A percentile compares a stretch with the other conserved stretches of the same genome.
phyloP scores from a whole-genome alignment of 768 basidiomycete genomes.

The Kockovaella imperatae region DNA sequence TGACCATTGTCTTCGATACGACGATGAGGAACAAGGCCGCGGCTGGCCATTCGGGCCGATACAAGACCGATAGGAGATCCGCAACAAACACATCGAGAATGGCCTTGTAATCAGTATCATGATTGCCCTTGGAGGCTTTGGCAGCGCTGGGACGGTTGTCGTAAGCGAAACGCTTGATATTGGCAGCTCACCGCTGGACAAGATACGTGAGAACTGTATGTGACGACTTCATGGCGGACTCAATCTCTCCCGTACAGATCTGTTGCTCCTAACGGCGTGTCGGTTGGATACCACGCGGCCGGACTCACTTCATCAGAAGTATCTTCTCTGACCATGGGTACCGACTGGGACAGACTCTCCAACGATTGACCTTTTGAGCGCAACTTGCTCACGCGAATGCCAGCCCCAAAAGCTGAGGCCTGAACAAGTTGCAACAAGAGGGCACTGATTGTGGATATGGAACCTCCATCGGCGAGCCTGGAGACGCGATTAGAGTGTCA shows the following conservation, averaged over 20 bases:
- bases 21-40: slow-evolving; percentile 73
- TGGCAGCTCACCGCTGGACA: slow-evolving; percentile 44
- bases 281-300: slow-evolving; percentile 46
- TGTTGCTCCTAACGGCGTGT: slow-evolving; percentile 41
- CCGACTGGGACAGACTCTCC: slow-evolving; percentile 47
- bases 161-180: neutral
- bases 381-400: slow-evolving; percentile 32
- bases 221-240: slow-evolving; percentile 71
- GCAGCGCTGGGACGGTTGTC: slow-evolving; percentile 55
- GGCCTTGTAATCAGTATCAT: slow-evolving; percentile 85
- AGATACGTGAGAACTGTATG: slow-evolving; percentile 73
- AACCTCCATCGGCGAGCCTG: slow-evolving; percentile 79
- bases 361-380: slow-evolving; percentile 49
- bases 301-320: slow-evolving; percentile 41
- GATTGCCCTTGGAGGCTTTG: slow-evolving; percentile 69
- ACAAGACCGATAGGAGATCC: slow-evolving; percentile 78
- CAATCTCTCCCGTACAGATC: slow-evolving; percentile 22
- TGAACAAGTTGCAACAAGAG: slow-evolving; percentile 92
- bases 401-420: slow-evolving; percentile 83
- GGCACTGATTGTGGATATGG: slow-evolving; percentile 89
- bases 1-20: slow-evolving; percentile 75
- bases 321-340: slow-evolving; percentile 57
- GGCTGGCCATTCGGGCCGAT: slow-evolving; percentile 97
- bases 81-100: slow-evolving; percentile 87
- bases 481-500: neutral